phyloP scores from a whole-genome alignment of 345 rosid species.

The Heritiera fomes region DNA sequence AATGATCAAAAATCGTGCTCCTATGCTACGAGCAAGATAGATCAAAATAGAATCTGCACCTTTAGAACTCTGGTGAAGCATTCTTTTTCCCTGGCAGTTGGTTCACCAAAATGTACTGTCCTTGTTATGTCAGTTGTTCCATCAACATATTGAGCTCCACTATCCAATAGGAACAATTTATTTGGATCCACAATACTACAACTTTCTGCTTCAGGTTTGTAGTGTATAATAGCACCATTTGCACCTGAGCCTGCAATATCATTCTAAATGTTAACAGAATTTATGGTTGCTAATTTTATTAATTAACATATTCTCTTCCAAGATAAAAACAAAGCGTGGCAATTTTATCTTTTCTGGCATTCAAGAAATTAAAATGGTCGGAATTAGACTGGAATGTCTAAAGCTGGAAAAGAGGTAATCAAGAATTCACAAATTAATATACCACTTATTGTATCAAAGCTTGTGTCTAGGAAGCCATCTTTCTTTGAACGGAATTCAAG shows the following conservation, averaged over 20 bases:
- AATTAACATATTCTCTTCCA: not conserved
- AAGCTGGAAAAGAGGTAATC: not conserved
- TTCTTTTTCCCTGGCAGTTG: slow-evolving; percentile 75
- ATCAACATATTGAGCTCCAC: slow-evolving; percentile 95
- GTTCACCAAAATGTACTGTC: slow-evolving; percentile 90
- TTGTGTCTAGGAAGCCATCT: slow-evolving; percentile 84
- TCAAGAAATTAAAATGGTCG: not conserved
- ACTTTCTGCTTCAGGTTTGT: slow-evolving; percentile 78
- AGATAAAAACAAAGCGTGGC: not conserved
- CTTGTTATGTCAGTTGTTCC: slow-evolving; percentile 98
- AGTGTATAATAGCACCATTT: slow-evolving; percentile 95
- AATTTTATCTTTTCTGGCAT: not conserved
- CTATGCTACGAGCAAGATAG: not conserved
- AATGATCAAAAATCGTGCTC: not conserved
- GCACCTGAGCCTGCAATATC: slow-evolving; percentile 80
- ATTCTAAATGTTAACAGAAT: slow-evolving; percentile 19
- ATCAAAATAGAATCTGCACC: slow-evolving; percentile 39
- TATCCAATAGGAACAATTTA: slow-evolving; percentile 81
- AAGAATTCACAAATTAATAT: slow-evolving; percentile 33
- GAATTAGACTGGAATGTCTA: not conserved
- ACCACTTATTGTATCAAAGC: slow-evolving; percentile 98
- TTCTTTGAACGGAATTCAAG: slow-evolving; percentile 83
- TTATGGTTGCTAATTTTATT: not conserved
- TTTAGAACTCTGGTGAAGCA: slow-evolving; percentile 93
- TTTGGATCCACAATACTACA: slow-evolving; percentile 74